Evolutionary conservation across 345 rosid genomes (phyloP), one percentile per base, ranked within the genome.

Genomic region (Citrus unshiu): DNA sequence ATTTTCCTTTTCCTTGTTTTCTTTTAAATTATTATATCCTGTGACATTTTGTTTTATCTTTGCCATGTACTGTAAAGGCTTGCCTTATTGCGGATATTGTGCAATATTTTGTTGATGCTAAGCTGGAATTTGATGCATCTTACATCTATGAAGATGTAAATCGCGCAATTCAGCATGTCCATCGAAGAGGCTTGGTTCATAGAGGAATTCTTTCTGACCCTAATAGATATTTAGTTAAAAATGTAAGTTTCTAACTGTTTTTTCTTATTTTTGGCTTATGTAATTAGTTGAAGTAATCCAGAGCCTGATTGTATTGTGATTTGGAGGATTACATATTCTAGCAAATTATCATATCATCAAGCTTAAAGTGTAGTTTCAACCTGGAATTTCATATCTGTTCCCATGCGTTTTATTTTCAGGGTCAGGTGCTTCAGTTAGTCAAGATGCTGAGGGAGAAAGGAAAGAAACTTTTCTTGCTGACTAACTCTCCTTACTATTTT

Each of bases 51-150:
- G 46, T 39, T 59, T 57, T 32, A 21, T 77, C 65, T 3, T 81
- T 57, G 29, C 78, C 73, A 81, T 85, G 70, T 64, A 32, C 79
- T 75, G 82, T 85, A 70, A 78, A 95, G 98, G 91, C 97, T 5
- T 95, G 98, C 84, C 98, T 95, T 68, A 90, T 93, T 79, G 99
- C 98, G 72, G 99, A 95, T 82, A 85, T 95, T 75, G 97, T 95
- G 72, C 99, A 95, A 73, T 86, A 88, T 81, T 93, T 93, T 80
- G 97, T 92, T 9, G 98, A 95, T 77, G 97, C 97, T 9, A 92
- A 91, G 87, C 93, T 95, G 81, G 99, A 95, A 72, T 95, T 95
- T 78, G 98, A 95, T 86, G 84, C 99, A 24, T 88, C 93, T n/a
- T 91, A 92, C 89, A 92, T 95, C 75, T 95, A 93, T 86, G 87